Conservation (phyloP, 2,329 filamentous ascomycete species). For the Pseudogymnoascus sp. region DNA sequence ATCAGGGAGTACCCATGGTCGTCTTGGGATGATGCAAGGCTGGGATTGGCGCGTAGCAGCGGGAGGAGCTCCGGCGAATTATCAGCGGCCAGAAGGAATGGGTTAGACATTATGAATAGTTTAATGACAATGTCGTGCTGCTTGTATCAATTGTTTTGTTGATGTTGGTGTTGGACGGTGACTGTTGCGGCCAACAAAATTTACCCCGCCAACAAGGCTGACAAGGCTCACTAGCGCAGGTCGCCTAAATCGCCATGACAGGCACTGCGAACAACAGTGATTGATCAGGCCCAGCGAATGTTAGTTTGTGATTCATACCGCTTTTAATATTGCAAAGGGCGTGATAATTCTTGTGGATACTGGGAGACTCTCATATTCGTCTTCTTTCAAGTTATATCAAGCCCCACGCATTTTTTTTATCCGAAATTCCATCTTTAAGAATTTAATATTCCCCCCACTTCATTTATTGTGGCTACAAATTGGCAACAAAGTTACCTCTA, state of each 20-base stretch:
- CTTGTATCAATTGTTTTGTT: neutral
- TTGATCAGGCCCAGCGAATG: neutral
- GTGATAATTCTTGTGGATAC: neutral
- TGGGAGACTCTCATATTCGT: neutral
- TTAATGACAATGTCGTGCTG: conserved; percentile 3
- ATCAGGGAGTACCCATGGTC: conserved; percentile 89
- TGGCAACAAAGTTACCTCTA: neutral
- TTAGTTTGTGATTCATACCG: conserved; percentile 1
- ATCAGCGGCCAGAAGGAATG: conserved; percentile 73
- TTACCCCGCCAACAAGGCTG: conserved; percentile 14
- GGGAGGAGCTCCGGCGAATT: conserved; percentile 65
- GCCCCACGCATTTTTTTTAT: neutral
- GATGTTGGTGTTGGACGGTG: neutral
- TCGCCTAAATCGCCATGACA: conserved; percentile 9
- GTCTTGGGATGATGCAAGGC: conserved; percentile 74
- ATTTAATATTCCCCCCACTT: conserved; percentile 4
- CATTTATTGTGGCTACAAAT: neutral
- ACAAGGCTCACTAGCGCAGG: conserved; percentile 18
- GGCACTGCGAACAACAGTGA: neutral
- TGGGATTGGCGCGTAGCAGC: conserved; percentile 64
- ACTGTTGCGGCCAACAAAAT: conserved; percentile 2
- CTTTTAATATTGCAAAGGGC: neutral
- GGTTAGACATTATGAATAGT: conserved; percentile 40
- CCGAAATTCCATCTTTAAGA: neutral
- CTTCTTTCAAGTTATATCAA: neutral